These are phyloP conservation scores for Pseudonitzschia multiseries DNA, from an alignment of 108 stramenopile genomes.

Conservation along the genomic window DNA sequence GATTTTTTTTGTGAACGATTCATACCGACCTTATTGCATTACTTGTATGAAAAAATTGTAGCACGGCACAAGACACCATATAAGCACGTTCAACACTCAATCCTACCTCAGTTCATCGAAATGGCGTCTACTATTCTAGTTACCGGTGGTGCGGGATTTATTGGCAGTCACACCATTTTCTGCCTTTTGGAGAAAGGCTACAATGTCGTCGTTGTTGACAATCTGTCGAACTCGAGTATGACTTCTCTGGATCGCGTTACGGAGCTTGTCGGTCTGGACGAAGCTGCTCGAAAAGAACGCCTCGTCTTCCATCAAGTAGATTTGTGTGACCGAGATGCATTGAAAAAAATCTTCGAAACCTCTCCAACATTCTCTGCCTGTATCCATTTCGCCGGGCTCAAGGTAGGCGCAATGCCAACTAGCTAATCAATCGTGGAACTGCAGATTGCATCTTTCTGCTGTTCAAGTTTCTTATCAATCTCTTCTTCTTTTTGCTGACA, in stretches of 20 bases:
- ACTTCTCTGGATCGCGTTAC: conserved; percentile 72
- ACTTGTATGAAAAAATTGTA: too few species aligned
- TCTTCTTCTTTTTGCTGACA: neutral
- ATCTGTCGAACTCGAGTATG: conserved; percentile 72
- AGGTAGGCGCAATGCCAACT: conserved; percentile 36
- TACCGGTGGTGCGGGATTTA: conserved; percentile 98
- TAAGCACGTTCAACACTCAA: too few species aligned
- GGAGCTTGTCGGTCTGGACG: conserved; percentile 56
- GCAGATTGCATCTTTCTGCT: neutral
- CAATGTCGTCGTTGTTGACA: conserved; percentile 87
- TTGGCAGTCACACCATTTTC: conserved; percentile 95
- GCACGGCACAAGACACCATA: too few species aligned
- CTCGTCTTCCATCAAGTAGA: conserved; percentile 78
- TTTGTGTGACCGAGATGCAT: conserved; percentile 56
- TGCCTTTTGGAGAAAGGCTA: conserved; percentile 85
- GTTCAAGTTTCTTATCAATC: neutral
- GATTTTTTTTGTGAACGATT: too few species aligned
- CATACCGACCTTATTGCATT: too few species aligned
- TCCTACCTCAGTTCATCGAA: neutral
- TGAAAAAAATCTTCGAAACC: conserved; percentile 74
- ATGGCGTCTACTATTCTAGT: conserved; percentile 64
- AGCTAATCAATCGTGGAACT: neutral
- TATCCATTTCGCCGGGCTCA: conserved; percentile 98
- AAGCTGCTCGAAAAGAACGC: conserved; percentile 45
- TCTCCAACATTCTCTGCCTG: conserved; percentile 80